Conservation (phyloP, 2,329 filamentous ascomycete genomes). For the Seiridium cupressi region DNA sequence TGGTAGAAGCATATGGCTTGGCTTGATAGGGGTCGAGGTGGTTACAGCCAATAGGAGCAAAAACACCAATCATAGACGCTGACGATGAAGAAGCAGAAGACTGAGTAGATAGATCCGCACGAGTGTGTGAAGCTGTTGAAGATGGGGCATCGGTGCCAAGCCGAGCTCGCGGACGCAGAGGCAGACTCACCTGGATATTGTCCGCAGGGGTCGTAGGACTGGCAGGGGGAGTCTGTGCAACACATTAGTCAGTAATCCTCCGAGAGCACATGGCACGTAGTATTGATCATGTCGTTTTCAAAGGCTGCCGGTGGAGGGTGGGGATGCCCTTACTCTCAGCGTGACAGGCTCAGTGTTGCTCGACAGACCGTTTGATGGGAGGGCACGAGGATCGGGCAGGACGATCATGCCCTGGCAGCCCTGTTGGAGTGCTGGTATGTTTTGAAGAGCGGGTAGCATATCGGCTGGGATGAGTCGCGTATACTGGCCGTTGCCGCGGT, state of each 20-base stretch:
- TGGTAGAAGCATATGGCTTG: not conserved
- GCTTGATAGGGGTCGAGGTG: conserved; percentile 2
- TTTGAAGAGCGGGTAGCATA: conserved; percentile 43
- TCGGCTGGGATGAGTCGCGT: conserved; percentile 57
- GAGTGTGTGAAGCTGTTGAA: not conserved
- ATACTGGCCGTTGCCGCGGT: conserved; percentile 50
- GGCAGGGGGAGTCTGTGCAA: conserved; percentile 18
- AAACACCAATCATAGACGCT: conserved; percentile 4
- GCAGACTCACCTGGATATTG: conserved; percentile 28
- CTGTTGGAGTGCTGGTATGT: conserved; percentile 40
- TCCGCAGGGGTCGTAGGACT: conserved; percentile 22
- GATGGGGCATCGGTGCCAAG: not conserved
- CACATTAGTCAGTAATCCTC: conserved; percentile 6
- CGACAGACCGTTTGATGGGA: conserved; percentile 34
- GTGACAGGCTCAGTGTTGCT: conserved; percentile 35
- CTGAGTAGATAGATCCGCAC: not conserved
- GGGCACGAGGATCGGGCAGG: conserved; percentile 38
- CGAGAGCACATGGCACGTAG: not conserved
- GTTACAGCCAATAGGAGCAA: not conserved
- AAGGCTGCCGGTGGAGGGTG: too few species aligned
- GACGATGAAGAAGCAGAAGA: not conserved
- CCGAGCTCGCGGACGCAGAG: not conserved
- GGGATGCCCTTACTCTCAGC: conserved; percentile 34
- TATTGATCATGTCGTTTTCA: not conserved
- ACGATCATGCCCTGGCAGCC: conserved; percentile 43